These are phyloP conservation scores for Quercus agrifolia DNA, from an alignment of 306 rosid genomes.

Conservation along the genomic window DNA sequence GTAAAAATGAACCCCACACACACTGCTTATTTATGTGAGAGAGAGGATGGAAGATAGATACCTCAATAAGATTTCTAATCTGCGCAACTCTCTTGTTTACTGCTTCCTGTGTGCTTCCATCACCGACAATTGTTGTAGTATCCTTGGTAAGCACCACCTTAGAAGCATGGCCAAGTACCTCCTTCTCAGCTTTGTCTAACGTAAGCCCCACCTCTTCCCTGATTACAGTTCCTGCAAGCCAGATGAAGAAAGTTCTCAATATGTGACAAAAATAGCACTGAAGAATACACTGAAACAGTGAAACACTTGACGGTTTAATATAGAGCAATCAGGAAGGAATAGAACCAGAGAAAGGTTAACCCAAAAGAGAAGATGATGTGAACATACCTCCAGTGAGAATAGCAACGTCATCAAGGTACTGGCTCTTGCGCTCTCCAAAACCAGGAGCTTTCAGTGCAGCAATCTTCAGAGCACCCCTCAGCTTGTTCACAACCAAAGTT, in stretches of 20 bases:
- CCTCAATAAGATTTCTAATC: conserved; percentile 86
- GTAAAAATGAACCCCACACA: not conserved
- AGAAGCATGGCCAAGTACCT: conserved; percentile 90
- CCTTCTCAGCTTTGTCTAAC: conserved; percentile 87
- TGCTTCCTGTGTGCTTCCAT: conserved; percentile 94
- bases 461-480: conserved; percentile 93
- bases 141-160: conserved; percentile 98
- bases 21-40: not conserved
- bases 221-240: conserved; percentile 73
- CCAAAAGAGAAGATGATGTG: not conserved
- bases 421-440: conserved; percentile 99
- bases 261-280: not conserved
- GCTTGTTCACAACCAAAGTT: conserved; percentile 93
- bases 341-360: no score
- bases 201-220: conserved; percentile 96
- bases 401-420: conserved; percentile 97
- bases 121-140: conserved; percentile 87
- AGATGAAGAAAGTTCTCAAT: conserved; percentile 3
- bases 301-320: not conserved
- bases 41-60: conserved; percentile 15
- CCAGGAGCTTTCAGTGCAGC: conserved; percentile 99
- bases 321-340: not conserved
- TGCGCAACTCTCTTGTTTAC: conserved; percentile 92
- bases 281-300: not conserved
- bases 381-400: conserved; percentile 82